phyloP scores from a whole-genome alignment of 345 rosid genomes.

The Gossypium longicalyx region DNA sequence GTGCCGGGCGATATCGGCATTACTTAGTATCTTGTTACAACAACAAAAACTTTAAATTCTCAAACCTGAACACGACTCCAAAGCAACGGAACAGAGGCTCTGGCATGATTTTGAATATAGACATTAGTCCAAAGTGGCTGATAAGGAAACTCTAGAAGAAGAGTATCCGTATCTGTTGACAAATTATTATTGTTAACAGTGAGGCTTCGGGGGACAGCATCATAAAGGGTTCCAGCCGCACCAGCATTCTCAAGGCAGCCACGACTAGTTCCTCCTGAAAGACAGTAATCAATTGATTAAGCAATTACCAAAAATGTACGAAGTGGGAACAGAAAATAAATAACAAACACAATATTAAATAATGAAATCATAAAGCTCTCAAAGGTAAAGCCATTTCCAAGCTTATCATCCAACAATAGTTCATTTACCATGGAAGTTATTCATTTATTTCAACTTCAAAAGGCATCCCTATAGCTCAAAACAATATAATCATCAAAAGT shows the following conservation, averaged over 20 bases:
- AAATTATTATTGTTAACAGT: conserved; percentile 76
- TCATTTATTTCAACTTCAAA: conserved; percentile 4
- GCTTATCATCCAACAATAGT: not conserved
- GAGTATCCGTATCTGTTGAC: conserved; percentile 87
- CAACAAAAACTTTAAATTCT: conserved; percentile 12
- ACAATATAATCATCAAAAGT: not conserved
- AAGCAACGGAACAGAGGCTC: conserved; percentile 93
- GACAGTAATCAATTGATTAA: conserved; percentile 7
- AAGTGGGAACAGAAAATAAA: not conserved
- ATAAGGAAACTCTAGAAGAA: conserved; percentile 90
- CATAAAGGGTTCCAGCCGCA: conserved; percentile 95
- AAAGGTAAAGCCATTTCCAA: not conserved
- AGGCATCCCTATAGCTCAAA: not conserved
- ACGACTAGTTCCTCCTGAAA: conserved; percentile 76
- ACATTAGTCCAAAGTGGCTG: conserved; percentile 82
- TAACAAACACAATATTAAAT: not conserved
- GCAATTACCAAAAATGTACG: not conserved
- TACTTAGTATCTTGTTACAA: not conserved
- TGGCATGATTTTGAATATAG: conserved; percentile 74
- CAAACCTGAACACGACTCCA: conserved; percentile 99
- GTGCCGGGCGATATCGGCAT: not conserved
- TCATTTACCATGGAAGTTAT: not conserved
- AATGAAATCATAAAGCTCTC: not conserved
- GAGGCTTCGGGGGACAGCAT: conserved; percentile 93
- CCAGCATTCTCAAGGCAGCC: conserved; percentile 89